Evolutionary conservation across 768 basidiomycete genomes (phyloP), one percentile per base, ranked within the genome.

Genomic region (Terana coerulea): DNA sequence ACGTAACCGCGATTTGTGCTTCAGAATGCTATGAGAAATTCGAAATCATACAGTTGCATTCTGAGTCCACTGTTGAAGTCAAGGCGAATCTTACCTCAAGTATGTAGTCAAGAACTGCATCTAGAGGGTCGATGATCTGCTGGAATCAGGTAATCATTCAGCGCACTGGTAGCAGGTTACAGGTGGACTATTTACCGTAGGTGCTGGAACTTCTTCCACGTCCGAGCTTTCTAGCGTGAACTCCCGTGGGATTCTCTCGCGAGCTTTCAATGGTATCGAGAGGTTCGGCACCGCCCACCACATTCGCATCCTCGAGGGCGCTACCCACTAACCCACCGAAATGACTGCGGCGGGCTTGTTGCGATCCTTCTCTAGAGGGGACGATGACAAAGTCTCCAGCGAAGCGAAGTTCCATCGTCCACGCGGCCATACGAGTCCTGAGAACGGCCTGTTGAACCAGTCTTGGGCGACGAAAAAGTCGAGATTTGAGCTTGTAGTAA

Each of bases 401-500:
- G 25, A 5, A 15, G n/a, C n/a, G n/a, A n/a, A n/a, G n/a, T n/a
- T n/a, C n/a, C n/a, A n/a, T n/a, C n/a, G 8, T 15, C 39, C 39
- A 15, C 21, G 5, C 9, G 9, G 19, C 10, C 21, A 7, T 19
- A 40, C 39, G 25, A 19, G 21, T 40, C 39, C 39, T 40, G 39
- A 40, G 39, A 8, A 14, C 21, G 5, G 39, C 11, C 5, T 11
- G 21, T 3, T 7, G 6, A 8, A 22, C 21, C 5, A 40, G 39
- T 24, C 25, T 11, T 9, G 25, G 6, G 7, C 21, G 9, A 5
- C 39, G 21, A 5, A 40, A 22, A 8, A 19, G 9, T 24, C 39
- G 5, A 15, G 21, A 24, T 47, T 55, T 58, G 26, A 55, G 17
- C 51, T 53, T 59, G 42, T 51, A 55, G 17, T 55, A 59, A 9